Base-by-base conservation (phyloP, 306 rosid species). In the Nissolia schottii region DNA sequence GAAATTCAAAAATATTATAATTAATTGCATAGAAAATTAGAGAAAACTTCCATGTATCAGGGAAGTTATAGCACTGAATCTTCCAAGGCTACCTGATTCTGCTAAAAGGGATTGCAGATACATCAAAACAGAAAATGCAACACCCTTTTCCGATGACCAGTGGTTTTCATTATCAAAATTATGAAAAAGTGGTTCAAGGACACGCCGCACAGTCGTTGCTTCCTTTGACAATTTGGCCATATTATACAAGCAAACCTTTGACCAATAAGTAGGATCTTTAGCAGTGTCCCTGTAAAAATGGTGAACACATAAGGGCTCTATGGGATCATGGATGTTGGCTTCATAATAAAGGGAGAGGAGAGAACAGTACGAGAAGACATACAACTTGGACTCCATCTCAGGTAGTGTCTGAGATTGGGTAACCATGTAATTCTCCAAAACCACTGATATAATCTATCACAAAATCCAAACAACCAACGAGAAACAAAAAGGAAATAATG, bases 141-240 rank as follows among this genome's bases (percentile, higher is more conserved):
- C 80, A 62, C 92, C 93, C 32, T 85, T 88, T 51, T 86, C 96
- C 23, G 80, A 74, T 78, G 93, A 91, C 99, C 97, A 95, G 35
- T 88, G 88, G 73, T 88, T 81, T 71, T 83, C 89, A 37, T 70
- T 53, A 83, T 95, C 97, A 85, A 91, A 95, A 76, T 74, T 76
- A 77, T 88, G 96, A 75, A 95, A 91, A 87, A 95, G 88, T 29
- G 96, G 97, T 78, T 95, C 97, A 57, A 95, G 84, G 50, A 91
- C 89, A 71, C 96, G 91, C 73, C 97, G 87, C 84, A 91, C 87
- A 9, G 99, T 86, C n/a, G 99, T 82, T 55, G 91, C 93, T 84
- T 91, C 97, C 87, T 79, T 95, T 19, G 95, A 97, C 83, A 91
- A 69, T 78, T 77, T 86, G 56, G 88, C 95, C 84, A 89, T 91